Evolutionary conservation across 225 moss, liverwort and hornwort species (phyloP).

Genomic region (Pleurozium schreberi): DNA sequence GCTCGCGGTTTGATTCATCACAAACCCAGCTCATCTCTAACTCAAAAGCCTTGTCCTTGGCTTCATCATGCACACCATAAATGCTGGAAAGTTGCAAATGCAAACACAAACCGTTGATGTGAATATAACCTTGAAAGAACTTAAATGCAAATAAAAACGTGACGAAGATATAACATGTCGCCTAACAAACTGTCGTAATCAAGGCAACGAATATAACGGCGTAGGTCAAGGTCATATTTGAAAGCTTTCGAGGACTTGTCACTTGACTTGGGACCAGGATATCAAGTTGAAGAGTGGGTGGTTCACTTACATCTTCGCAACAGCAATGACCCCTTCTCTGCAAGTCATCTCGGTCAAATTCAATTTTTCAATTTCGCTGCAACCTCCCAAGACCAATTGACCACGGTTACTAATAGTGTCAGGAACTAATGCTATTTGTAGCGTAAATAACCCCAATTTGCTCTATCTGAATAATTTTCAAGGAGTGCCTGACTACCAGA

Average conservation of each 20-base stretch:
- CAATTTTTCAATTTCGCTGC: slow-evolving; percentile 82
- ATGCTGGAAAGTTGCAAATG: slow-evolving; percentile 31
- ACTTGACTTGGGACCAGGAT: slow-evolving; percentile 25
- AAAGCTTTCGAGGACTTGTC: slow-evolving; percentile 21
- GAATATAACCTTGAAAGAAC: not conserved
- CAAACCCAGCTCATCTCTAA: slow-evolving; percentile 96
- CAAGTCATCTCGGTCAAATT: slow-evolving; percentile 83
- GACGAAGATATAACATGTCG: not conserved
- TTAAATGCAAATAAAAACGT: not conserved
- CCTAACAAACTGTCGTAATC: not conserved
- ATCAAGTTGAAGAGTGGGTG: not conserved
- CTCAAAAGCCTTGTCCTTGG: slow-evolving; percentile 94
- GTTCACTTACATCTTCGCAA: slow-evolving; percentile 70
- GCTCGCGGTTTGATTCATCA: slow-evolving; percentile 71
- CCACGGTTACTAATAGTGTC: not conserved
- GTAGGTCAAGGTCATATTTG: not conserved
- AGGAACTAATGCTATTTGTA: not conserved
- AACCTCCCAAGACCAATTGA: not conserved
- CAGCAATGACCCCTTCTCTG: slow-evolving; percentile 76
- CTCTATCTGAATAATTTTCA: not conserved
- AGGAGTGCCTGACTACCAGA: not conserved
- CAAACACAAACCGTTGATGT: not conserved
- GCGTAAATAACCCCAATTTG: not conserved
- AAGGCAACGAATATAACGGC: not conserved
- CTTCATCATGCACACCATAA: slow-evolving; percentile 87